Conservation (phyloP, 2,329 filamentous ascomycete genomes). For the Coleophoma eucalyptorum region DNA sequence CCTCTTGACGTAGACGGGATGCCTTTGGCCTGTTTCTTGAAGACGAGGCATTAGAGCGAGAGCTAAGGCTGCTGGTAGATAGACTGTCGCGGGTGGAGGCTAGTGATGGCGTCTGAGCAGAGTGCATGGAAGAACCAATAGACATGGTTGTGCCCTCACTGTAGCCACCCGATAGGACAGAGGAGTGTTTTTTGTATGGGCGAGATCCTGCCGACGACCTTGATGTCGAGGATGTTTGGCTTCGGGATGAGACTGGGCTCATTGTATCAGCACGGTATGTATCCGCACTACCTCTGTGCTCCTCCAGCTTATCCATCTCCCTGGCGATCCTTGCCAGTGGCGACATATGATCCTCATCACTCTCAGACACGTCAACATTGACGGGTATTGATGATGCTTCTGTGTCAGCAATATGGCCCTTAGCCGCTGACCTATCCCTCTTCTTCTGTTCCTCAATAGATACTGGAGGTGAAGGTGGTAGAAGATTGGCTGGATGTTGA, state of each 20-base stretch:
- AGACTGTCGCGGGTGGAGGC: conserved; percentile 44
- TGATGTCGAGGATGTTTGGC: conserved; percentile 36
- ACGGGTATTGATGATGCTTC: conserved; percentile 47
- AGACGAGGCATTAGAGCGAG: conserved; percentile 30
- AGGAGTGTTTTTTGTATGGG: conserved; percentile 45
- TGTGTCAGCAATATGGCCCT: conserved; percentile 2
- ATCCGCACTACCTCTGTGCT: conserved; percentile 14
- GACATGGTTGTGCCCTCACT: conserved; percentile 68
- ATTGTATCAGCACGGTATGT: conserved; percentile 24
- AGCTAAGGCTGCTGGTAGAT: conserved; percentile 50
- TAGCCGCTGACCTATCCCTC: conserved; percentile 14
- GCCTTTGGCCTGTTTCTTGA: conserved; percentile 43
- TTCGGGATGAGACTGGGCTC: conserved; percentile 28
- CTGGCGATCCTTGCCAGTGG: conserved; percentile 72
- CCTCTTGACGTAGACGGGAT: conserved; percentile 76
- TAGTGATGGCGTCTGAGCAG: conserved; percentile 24
- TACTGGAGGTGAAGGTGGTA: conserved; percentile 79
- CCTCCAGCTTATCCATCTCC: conserved; percentile 49
- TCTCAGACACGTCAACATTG: conserved; percentile 61
- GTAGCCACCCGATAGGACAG: conserved; percentile 48
- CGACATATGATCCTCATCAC: conserved; percentile 74
- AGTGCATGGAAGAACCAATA: conserved; percentile 52
- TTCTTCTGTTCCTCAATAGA: conserved; percentile 70
- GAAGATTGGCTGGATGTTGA: conserved; percentile 75
- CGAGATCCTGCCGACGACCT: conserved; percentile 52